Evolutionary conservation across 2,329 filamentous ascomycete genomes (phyloP).

Genomic region (Fusarium pseudocircinatum): DNA sequence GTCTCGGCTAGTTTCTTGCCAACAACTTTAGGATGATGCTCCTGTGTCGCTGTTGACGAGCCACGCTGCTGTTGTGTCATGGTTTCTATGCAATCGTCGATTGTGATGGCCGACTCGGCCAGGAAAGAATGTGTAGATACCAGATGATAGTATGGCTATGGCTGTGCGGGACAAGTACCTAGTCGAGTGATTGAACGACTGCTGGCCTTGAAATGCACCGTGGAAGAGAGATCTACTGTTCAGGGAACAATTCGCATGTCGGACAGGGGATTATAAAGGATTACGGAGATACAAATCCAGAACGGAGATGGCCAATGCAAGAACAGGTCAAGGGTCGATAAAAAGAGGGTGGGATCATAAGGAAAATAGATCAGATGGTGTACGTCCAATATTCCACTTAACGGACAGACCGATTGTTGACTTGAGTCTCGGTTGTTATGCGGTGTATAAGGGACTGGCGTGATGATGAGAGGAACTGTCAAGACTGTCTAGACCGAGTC

Average conservation of each 20-base stretch:
- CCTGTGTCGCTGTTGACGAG: conserved; percentile 8
- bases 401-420: conserved; percentile 13
- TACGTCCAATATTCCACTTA: conserved; percentile 22
- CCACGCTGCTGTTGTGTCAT: conserved; percentile 29
- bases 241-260: conserved; percentile 19
- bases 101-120: background rate
- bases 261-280: background rate
- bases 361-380: conserved; percentile 16
- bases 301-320: background rate
- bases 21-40: conserved; percentile 22
- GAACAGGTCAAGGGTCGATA: conserved; percentile 4
- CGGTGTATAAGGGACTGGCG: conserved; percentile 32
- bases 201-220: background rate
- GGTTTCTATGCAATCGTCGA: background rate
- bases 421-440: conserved; percentile 24
- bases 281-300: background rate
- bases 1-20: conserved; percentile 47
- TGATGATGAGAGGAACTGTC: background rate
- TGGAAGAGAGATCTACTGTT: conserved; percentile 6
- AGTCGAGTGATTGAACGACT: background rate
- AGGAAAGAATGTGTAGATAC: background rate
- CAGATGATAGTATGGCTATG: background rate
- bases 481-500: conserved; percentile 5
- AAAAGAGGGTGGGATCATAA: conserved; percentile 19
- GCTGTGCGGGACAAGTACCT: background rate